Conservation (phyloP, 176 grass and related monocot genomes). For the Carex parvula region DNA sequence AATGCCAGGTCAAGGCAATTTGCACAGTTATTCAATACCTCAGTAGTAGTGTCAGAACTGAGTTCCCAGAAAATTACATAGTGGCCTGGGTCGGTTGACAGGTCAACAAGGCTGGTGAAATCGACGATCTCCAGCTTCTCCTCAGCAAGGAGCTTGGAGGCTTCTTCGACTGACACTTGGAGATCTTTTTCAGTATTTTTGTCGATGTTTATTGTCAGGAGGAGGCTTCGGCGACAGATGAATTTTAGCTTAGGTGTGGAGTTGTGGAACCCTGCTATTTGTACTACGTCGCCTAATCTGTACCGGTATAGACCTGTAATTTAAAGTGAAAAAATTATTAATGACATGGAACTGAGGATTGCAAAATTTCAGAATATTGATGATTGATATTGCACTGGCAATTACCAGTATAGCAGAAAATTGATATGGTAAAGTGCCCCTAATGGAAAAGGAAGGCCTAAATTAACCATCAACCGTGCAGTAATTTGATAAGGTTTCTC, state of each 20-base stretch:
- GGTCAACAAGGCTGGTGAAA: slow-evolving; percentile 81
- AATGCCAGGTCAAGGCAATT: slow-evolving; percentile 84
- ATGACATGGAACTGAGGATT: neutral
- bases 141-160: slow-evolving; percentile 61
- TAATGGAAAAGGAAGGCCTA: neutral
- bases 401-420: neutral
- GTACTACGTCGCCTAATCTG: slow-evolving; percentile 75
- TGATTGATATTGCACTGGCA: neutral
- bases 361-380: neutral
- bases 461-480: neutral
- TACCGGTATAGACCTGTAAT: slow-evolving; percentile 82
- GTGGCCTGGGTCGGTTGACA: slow-evolving; percentile 47
- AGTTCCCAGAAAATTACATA: slow-evolving; percentile 99
- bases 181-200: slow-evolving; percentile 99
- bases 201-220: slow-evolving; percentile 93
- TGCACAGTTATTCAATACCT: slow-evolving; percentile 57
- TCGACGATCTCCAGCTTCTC: slow-evolving; percentile 88
- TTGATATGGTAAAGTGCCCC: neutral
- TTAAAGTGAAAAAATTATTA: neutral
- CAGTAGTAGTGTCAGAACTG: slow-evolving; percentile 37
- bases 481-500: neutral
- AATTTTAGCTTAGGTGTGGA: slow-evolving; percentile 74
- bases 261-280: slow-evolving; percentile 68
- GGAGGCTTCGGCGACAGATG: slow-evolving; percentile 84
- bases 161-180: slow-evolving; percentile 74